A percentile compares a stretch with the other conserved stretches of the same genome.
phyloP scores from a whole-genome alignment of 257 asterid species.

The Prunella vulgaris region DNA sequence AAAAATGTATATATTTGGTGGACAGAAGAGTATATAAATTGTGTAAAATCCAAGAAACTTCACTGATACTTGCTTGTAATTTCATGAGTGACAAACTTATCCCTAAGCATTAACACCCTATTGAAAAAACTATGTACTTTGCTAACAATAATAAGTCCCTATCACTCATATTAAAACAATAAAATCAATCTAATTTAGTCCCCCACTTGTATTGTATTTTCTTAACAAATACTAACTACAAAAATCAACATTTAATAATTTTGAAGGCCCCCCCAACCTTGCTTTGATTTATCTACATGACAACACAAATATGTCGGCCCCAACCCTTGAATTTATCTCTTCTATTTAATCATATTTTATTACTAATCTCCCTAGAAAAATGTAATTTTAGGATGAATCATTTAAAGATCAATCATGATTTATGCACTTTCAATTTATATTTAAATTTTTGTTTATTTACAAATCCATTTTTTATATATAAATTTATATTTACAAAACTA shows the following conservation, averaged over 20 bases:
- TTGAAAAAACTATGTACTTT: background rate
- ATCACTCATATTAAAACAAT: conserved; percentile 9
- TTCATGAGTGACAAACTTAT: background rate
- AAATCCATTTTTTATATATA: too few species aligned
- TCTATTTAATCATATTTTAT: background rate
- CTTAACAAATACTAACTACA: conserved; percentile 1
- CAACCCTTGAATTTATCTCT: conserved; percentile 20
- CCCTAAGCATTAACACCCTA: background rate
- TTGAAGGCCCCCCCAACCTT: conserved; percentile 14
- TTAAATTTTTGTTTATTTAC: too few species aligned
- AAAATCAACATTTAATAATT: background rate
- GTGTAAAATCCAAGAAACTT: conserved; percentile 1
- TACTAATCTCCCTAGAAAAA: background rate
- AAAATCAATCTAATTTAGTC: conserved; percentile 10
- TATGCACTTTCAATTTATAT: too few species aligned
- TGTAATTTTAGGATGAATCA: background rate
- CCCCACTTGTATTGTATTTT: conserved; percentile 6
- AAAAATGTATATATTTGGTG: too few species aligned
- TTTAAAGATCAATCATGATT: too few species aligned
- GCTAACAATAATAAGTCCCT: conserved; percentile 9
- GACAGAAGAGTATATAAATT: too few species aligned
- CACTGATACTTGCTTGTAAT: background rate
- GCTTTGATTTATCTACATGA: background rate
- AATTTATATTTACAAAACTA: too few species aligned
- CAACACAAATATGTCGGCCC: background rate